Conservation (phyloP, 192 early-diverging fungal species). For the Jimgerdemannia flammicorona region DNA sequence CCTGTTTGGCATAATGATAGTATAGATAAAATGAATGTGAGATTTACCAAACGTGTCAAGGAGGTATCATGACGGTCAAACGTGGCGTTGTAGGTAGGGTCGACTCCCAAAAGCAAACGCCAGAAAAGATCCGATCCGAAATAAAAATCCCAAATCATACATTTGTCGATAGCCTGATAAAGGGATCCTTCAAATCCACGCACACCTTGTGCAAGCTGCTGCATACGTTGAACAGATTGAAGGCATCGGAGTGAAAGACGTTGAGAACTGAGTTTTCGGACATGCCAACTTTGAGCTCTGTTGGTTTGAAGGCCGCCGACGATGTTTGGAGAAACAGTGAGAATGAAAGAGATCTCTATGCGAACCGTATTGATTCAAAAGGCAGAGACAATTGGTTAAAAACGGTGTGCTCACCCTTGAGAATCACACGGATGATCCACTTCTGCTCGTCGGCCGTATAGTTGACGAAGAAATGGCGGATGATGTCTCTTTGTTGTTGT, state of each 20-base stretch:
- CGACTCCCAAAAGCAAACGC: background rate
- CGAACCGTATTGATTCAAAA: background rate
- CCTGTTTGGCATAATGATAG: constrained; percentile 21
- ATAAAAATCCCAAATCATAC: background rate
- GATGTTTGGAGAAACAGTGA: background rate
- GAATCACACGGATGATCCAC: constrained; percentile 73
- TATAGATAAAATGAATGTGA: no score
- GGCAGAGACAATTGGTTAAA: background rate
- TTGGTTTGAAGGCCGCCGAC: background rate
- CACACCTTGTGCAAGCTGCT: constrained; percentile 59
- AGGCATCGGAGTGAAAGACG: constrained; percentile 67
- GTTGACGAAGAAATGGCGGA: constrained; percentile 49
- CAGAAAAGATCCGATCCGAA: background rate
- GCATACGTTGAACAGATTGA: constrained; percentile 61
- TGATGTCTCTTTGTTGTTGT: constrained; percentile 36
- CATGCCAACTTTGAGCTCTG: constrained; percentile 71
- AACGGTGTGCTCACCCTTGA: constrained; percentile 49
- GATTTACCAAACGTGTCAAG: no score
- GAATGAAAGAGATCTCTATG: background rate
- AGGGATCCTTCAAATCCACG: constrained; percentile 48
- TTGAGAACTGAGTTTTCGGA: constrained; percentile 65
- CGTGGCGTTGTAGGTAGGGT: no score
- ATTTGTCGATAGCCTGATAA: constrained; percentile 5
- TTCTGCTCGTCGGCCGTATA: constrained; percentile 68
- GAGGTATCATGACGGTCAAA: no score